A percentile compares a stretch with the other conserved stretches of the same genome.
Evolutionary conservation across 805 yeast species (phyloP).

Genomic region (Myxozyma nipponensis): DNA sequence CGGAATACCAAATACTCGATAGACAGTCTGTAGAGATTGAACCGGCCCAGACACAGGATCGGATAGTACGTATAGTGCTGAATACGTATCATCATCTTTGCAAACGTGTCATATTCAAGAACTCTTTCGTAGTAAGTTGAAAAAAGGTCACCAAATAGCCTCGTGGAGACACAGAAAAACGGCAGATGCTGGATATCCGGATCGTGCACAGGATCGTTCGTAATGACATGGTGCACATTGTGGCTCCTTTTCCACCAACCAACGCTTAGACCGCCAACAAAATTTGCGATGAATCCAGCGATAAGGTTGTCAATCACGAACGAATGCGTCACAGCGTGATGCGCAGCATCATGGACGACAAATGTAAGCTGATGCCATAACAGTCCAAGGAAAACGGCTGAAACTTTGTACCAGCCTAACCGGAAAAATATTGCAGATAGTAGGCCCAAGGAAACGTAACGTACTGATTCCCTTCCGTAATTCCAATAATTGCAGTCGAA

Average conservation of each 20-base stretch:
- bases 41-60: slow-evolving; percentile 74
- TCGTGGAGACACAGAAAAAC: slow-evolving; percentile 77
- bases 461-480: slow-evolving; percentile 63
- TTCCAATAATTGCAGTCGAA: slow-evolving; percentile 72
- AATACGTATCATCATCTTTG: slow-evolving; percentile 53
- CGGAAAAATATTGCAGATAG: slow-evolving; percentile 50
- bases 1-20: slow-evolving; percentile 76
- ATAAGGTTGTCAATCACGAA: slow-evolving; percentile 70
- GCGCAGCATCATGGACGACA: slow-evolving; percentile 89
- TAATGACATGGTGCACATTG: slow-evolving; percentile 84
- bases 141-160: slow-evolving; percentile 63
- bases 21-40: slow-evolving; percentile 75
- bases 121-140: slow-evolving; percentile 74
- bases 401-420: slow-evolving; percentile 44
- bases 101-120: slow-evolving; percentile 64
- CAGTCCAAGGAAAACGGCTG: slow-evolving; percentile 65
- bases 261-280: slow-evolving; percentile 78
- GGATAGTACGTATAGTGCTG: slow-evolving; percentile 76
- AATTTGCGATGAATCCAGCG: slow-evolving; percentile 71
- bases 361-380: slow-evolving; percentile 90
- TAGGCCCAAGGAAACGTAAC: slow-evolving; percentile 54
- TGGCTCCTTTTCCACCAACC: slow-evolving; percentile 97
- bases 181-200: slow-evolving; percentile 94
- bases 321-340: slow-evolving; percentile 74
- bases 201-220: slow-evolving; percentile 92